A percentile compares a stretch with the other conserved stretches of the same genome.
Conservation (phyloP, 2,329 filamentous ascomycete genomes). For the Emergomyces pasteurianus region DNA sequence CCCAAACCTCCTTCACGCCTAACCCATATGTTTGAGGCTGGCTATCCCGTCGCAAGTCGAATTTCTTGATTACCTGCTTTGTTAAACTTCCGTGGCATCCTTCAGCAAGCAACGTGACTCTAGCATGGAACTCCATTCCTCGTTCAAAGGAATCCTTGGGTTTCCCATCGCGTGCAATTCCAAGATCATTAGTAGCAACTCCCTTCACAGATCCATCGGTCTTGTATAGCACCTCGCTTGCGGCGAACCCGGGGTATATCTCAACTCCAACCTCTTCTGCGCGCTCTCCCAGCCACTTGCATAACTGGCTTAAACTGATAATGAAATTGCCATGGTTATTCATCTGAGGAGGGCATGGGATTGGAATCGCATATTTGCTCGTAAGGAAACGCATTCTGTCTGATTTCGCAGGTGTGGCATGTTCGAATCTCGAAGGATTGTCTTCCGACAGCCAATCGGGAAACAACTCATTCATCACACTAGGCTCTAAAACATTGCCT, state of each 20-base stretch:
- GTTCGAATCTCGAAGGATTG: constrained; percentile 77
- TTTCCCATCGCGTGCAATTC: constrained; percentile 67
- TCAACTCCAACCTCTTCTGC: constrained; percentile 96
- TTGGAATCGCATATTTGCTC: constrained; percentile 60
- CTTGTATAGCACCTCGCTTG: constrained; percentile 80
- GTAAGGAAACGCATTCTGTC: constrained; percentile 95
- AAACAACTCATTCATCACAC: constrained; percentile 75
- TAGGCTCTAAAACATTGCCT: constrained; percentile 87
- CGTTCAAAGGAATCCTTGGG: constrained; percentile 86
- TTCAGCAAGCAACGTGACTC: constrained; percentile 83
- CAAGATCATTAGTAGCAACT: constrained; percentile 91
- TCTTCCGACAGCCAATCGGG: constrained; percentile 86
- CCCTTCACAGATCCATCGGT: constrained; percentile 80
- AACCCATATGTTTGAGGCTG: constrained; percentile 92
- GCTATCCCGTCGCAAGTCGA: constrained; percentile 75
- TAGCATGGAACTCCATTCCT: constrained; percentile 96
- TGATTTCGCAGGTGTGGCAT: constrained; percentile 67
- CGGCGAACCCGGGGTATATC: constrained; percentile 91
- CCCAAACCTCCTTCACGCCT: constrained; percentile 95
- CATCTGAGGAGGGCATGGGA: constrained; percentile 93
- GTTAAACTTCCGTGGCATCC: constrained; percentile 91
- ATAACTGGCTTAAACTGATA: constrained; percentile 85
- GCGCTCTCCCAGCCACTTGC: constrained; percentile 88
- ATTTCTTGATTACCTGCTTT: constrained; percentile 92
- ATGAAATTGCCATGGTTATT: constrained; percentile 98